phyloP scores from a whole-genome alignment of 2,329 filamentous ascomycete genomes.

The Ophiostoma fasciatum region DNA sequence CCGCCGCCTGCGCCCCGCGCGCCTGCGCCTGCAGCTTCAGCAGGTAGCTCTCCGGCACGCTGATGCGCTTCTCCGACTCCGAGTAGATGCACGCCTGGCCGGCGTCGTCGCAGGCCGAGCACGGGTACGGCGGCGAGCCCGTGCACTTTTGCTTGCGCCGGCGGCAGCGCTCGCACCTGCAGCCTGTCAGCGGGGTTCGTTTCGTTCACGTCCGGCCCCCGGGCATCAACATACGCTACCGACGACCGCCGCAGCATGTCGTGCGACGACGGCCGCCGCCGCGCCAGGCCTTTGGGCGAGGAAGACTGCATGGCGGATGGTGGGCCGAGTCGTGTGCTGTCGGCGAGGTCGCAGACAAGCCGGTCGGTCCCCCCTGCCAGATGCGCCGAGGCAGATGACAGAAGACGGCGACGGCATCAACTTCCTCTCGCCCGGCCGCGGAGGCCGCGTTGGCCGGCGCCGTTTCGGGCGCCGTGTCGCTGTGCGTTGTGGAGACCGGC shows the following conservation, averaged over 20 bases:
- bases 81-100: constrained; percentile 1
- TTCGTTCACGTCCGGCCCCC: too few species aligned
- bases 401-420: too few species aligned
- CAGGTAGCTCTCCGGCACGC: constrained; percentile 4
- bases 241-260: constrained; percentile 1
- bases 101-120: constrained; percentile 1
- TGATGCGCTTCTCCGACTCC: constrained; percentile 2
- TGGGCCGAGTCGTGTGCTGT: too few species aligned
- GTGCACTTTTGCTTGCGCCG: constrained; percentile 1
- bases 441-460: too few species aligned
- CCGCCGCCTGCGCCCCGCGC: not conserved
- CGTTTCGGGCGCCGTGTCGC: too few species aligned
- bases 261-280: not conserved
- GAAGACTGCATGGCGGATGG: not conserved
- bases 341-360: too few species aligned
- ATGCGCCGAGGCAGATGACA: too few species aligned
- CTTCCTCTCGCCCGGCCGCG: too few species aligned
- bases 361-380: too few species aligned
- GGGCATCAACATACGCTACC: not conserved
- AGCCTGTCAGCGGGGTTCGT: not conserved
- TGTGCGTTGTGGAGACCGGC: too few species aligned
- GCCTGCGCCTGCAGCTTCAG: constrained; percentile 1
- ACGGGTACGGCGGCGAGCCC: constrained; percentile 1
- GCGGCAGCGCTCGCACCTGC: constrained; percentile 2
- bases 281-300: not conserved